Percentiles rank a stretch among this genome's conserved stretches.
Evolutionary conservation across 768 basidiomycete species (phyloP).

Genomic region (Macrolepiota albuminosa): DNA sequence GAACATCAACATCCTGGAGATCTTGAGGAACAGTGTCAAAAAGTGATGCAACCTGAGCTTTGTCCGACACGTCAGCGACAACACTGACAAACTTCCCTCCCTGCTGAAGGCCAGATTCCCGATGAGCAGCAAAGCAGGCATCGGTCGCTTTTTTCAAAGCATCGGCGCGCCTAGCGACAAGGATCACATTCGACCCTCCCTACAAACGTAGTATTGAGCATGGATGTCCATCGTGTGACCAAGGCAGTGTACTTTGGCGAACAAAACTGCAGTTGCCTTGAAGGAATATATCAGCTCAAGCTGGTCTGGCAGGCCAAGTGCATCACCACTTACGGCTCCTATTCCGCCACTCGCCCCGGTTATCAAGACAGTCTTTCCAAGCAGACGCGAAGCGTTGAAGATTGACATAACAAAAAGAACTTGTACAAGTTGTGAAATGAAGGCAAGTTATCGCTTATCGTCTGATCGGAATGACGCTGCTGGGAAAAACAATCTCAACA

Average conservation of each 20-base stretch:
- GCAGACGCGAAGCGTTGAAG: constrained; percentile 76
- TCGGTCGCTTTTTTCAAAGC: constrained; percentile 67
- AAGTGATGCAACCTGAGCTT: constrained; percentile 60
- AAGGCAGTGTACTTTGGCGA: constrained; percentile 64
- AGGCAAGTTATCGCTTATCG: not conserved
- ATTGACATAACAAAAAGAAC: constrained; percentile 50
- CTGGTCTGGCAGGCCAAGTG: not conserved
- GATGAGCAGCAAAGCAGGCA: constrained; percentile 64
- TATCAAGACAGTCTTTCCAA: constrained; percentile 82
- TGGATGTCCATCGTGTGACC: not conserved
- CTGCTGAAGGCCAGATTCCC: constrained; percentile 61
- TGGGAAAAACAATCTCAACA: not conserved
- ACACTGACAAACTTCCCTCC: constrained; percentile 77
- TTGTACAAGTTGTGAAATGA: not conserved
- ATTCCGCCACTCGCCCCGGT: constrained; percentile 91
- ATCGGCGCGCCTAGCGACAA: constrained; percentile 75
- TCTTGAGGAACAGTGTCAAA: constrained; percentile 68
- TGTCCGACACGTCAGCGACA: constrained; percentile 79
- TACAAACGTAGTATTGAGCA: constrained; percentile 20
- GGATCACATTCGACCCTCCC: constrained; percentile 86
- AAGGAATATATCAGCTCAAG: not conserved
- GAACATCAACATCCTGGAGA: constrained; percentile 73
- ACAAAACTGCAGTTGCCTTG: constrained; percentile 83
- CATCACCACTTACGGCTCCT: constrained; percentile 61
- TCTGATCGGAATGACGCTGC: constrained; percentile 1